Base-by-base conservation (phyloP, 108 stramenopile genomes). In the Schizochytrium sp. region DNA sequence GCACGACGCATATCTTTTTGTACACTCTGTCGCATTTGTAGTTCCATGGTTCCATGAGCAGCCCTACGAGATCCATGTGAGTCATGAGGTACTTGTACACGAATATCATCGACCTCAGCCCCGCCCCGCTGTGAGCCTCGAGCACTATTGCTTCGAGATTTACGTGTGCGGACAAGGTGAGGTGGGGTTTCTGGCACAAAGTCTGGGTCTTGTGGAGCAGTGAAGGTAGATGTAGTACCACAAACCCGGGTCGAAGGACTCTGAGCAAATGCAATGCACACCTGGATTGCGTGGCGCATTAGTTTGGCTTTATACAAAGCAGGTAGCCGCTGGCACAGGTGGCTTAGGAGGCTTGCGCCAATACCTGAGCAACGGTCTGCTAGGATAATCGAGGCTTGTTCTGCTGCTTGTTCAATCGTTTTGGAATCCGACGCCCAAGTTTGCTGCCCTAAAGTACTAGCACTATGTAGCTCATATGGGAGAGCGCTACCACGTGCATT, bases 1-100 rank as follows among this genome's bases (percentile, higher is more conserved):
- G 64, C 64, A 7, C 64, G 64, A 7, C 64, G 64, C 40, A 69
- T 69, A 69, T 69, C 64, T 44, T 69, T 69, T 69, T 69, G 64
- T 7, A 69, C 64, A 44, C 64, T 69, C 64, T 69, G 64, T 0
- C 64, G 64, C 64, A 69, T 69, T 15, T 69, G 64, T 38, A 69
- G 64, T 15, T 69, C 64, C 64, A 69, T 69, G 40, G 64, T 69
- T 7, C 64, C 64, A 2, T 69, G 64, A 7, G 64, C 64, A 12
- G 44, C 5, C 19, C 15, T 12, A 38, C 44, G 40, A 38, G 64
- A 69, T 38, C 64, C 64, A 44, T 8, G 8, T 7, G 64, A 38
- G 28, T 44, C 28, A 38, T 69, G 42, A 44, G 64, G 42, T 7
- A 44, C 59, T 17, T 1, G 19, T 17, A 17, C 59, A n/a, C 19